Conservation (phyloP, 192 early-diverging fungal genomes). For the Chytriomyces hyalinus region DNA sequence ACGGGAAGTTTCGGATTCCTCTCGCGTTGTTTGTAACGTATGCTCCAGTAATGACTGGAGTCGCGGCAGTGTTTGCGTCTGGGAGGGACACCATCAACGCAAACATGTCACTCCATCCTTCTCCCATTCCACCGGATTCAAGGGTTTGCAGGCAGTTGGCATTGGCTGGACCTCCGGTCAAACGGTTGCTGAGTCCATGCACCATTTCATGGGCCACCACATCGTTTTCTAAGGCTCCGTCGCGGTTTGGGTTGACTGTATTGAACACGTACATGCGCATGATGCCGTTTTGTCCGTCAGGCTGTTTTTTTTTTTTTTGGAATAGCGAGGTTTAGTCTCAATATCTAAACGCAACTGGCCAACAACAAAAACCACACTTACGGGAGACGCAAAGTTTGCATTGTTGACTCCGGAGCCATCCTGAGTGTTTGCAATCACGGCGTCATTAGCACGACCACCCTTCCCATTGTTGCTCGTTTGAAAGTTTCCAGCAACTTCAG, state of each 20-base stretch:
- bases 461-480: conserved; percentile 46
- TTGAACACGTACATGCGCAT: conserved; percentile 64
- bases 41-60: conserved; percentile 28
- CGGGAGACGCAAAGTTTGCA: conserved; percentile 53
- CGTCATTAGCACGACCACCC: conserved; percentile 48
- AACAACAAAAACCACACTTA: conserved; percentile 23
- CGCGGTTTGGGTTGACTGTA: conserved; percentile 49
- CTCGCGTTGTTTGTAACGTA: conserved; percentile 19
- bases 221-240: conserved; percentile 57
- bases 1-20: conserved; percentile 36
- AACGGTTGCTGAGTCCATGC: conserved; percentile 68
- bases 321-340: conserved; percentile 35
- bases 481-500: conserved; percentile 48
- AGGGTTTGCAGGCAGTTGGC: conserved; percentile 58
- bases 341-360: conserved; percentile 28
- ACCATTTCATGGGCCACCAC: conserved; percentile 59
- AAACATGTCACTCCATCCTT: conserved; percentile 68
- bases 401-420: conserved; percentile 42
- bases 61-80: conserved; percentile 46
- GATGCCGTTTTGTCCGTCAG: conserved; percentile 59
- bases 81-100: conserved; percentile 47
- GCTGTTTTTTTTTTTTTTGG: conserved; percentile 43
- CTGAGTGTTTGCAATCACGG: conserved; percentile 63
- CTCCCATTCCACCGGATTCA: conserved; percentile 69
- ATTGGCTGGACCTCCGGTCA: conserved; percentile 72